Base-by-base conservation (phyloP, 805 yeast species). In the Saccharomycopsis sp. region DNA sequence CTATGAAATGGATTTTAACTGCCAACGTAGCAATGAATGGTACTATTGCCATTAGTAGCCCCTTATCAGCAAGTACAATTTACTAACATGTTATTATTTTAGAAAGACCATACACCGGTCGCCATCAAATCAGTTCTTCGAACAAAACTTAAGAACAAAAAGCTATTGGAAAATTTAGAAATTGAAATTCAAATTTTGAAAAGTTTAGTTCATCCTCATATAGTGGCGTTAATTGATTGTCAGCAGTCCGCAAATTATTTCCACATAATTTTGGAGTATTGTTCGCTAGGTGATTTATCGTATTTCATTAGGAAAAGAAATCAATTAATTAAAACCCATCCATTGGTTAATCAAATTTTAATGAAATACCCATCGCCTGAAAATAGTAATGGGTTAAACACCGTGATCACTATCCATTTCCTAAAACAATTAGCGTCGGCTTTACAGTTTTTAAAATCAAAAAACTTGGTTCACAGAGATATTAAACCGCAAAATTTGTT, bases 231-330 rank as follows among this genome's bases (percentile, higher is more conserved):
- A 39, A 64, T 85, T 48, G 97, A 90, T 58, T 88, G 87, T 58
- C 78, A 79, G 48, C 82, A 86, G 58, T 82, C 96, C 1, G 63
- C 77, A 7, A 61, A 78, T 8, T 86, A 89, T 61, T 86, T 88
- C 66, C 90, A 87, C 59, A 67, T 93, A 51, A 80, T 90, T 14
- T 93, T 93, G 97, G 97, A 93, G 62, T 93, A 87, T 66, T 93
- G 98, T 61, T 80, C 97, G 1, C 68, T 93, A 59, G 98, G 98
- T 11, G 98, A 93, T 64, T 71, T 93, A 51, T 85, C 95, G 0
- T 85, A 80, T 57, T 82, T 93, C 54, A 89, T 93, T 45, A 76
- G 85, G 56, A 80, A 78, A 58, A 72, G 89, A 56, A 75, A 75
- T 53, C 87, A 83, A 59, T 67, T 88, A 40, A 74, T 77, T 29